phyloP scores from a whole-genome alignment of 257 asterid genomes.

The Ballota nigra region DNA sequence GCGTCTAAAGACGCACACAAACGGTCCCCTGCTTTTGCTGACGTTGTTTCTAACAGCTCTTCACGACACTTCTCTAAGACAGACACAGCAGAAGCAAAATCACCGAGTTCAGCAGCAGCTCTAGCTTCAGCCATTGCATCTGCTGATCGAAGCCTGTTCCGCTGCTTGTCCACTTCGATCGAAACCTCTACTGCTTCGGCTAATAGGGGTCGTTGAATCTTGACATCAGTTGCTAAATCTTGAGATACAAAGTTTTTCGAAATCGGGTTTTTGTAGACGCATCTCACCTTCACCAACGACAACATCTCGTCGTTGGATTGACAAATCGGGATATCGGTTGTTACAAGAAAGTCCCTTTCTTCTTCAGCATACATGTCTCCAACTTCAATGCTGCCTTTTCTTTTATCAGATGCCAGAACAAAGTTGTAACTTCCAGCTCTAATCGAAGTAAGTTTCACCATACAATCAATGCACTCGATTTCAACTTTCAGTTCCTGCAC shows the following conservation, averaged over 20 bases:
- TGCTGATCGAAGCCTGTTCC: slow-evolving; percentile 65
- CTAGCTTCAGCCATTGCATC: slow-evolving; percentile 82
- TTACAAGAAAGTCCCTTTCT: slow-evolving; percentile 75
- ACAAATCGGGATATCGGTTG: slow-evolving; percentile 52
- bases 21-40: slow-evolving; percentile 63
- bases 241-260: slow-evolving; percentile 33
- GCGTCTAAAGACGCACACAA: slow-evolving; percentile 58
- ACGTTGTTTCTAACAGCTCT: slow-evolving; percentile 45
- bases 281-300: slow-evolving; percentile 53
- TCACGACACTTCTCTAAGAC: slow-evolving; percentile 55
- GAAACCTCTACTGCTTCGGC: slow-evolving; percentile 43
- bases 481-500: slow-evolving; percentile 62
- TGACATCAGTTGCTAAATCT: slow-evolving; percentile 39
- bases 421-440: slow-evolving; percentile 78
- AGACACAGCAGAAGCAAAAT: slow-evolving; percentile 53
- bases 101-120: slow-evolving; percentile 69
- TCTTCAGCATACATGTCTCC: slow-evolving; percentile 95
- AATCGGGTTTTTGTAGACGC: slow-evolving; percentile 54
- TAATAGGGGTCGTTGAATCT: slow-evolving; percentile 49
- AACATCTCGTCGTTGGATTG: slow-evolving; percentile 40
- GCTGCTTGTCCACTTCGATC: slow-evolving; percentile 78
- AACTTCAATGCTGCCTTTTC: slow-evolving; percentile 53
- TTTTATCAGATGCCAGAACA: slow-evolving; percentile 35
- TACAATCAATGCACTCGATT: slow-evolving; percentile 59
- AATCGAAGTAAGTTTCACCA: slow-evolving; percentile 43